Evolutionary conservation across 495 filamentous ascomycete species (phyloP), one percentile per base, ranked within the genome.

Genomic region (Penicillium tannophilum): DNA sequence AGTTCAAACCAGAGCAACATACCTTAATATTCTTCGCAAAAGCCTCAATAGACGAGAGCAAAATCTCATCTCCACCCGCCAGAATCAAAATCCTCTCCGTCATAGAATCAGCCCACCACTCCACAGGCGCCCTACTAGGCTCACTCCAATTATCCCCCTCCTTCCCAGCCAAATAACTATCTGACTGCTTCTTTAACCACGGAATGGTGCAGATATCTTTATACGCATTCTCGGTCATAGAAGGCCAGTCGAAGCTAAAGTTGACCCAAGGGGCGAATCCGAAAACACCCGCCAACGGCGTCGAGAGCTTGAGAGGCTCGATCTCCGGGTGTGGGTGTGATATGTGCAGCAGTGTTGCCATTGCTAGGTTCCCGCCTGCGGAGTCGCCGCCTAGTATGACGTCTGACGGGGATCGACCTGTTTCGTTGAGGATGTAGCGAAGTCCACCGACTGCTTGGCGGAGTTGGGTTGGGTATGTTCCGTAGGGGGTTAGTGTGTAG

Each of bases 301-400:
- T 55, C 0, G 61, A 52, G 0, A 80, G 55, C 1, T 52, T 31
- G 28, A 79, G 41, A 0, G 68, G 62, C 11, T 78, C 72, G 54
- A 80, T 76, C 8, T 74, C 71, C 0, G 82, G 78, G 59, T 87
- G 84, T 2, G 86, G 85, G 59, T 89, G 85, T 0, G 82, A 70
- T 3, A 88, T 69, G 58, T 90, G 87, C 7, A 81, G 73, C 10
- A 89, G 72, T 0, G 86, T 62, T 6, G 77, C 71, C 14, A 84
- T 59, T 23, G 76, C 72, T 6, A 90, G 71, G 60, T 89, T 88
- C 2, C 73, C 87, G 55, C 87, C 86, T 0, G 87, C 87, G 2
- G 85, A 87, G 67, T 90, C 86, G 11, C 87, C 87, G 26, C 71
- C 82, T 0, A 90, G 50, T 45, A 81, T 59, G 30, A 90, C 71